Conservation (phyloP, 2,329 filamentous ascomycete species). For the Amauroascus verrucosus region DNA sequence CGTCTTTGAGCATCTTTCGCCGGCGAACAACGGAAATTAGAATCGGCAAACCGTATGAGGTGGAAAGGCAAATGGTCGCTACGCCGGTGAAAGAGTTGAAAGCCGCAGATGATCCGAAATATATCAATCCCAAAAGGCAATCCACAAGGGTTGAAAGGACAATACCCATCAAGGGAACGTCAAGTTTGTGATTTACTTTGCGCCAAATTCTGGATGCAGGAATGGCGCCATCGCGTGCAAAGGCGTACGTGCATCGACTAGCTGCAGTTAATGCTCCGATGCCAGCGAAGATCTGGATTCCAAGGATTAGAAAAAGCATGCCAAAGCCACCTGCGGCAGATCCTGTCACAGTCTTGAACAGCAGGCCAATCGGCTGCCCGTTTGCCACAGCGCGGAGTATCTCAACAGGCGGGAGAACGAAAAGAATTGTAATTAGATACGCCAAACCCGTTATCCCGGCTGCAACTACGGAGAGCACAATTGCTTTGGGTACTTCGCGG, state of each 20-base stretch:
- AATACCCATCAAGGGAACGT: conserved; percentile 61
- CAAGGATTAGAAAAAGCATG: conserved; percentile 63
- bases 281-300: conserved; percentile 67
- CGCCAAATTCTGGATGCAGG: conserved; percentile 59
- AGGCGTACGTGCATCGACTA: conserved; percentile 64
- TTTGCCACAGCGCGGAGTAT: conserved; percentile 55
- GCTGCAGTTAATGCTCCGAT: conserved; percentile 65
- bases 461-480: conserved; percentile 57
- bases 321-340: conserved; percentile 64
- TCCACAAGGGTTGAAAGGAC: conserved; percentile 58
- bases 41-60: conserved; percentile 67
- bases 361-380: conserved; percentile 62
- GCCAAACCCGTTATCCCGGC: conserved; percentile 55
- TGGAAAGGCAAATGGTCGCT: conserved; percentile 66
- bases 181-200: conserved; percentile 53
- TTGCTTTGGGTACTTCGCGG: conserved; percentile 59
- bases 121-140: conserved; percentile 64
- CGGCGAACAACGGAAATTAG: conserved; percentile 58
- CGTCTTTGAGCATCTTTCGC: conserved; percentile 55
- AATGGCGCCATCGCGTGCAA: conserved; percentile 64
- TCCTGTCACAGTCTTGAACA: conserved; percentile 68
- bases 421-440: conserved; percentile 64
- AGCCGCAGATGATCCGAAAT: conserved; percentile 65
- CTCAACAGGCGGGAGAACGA: conserved; percentile 60
- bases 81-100: conserved; percentile 74